Evolutionary conservation across 2,329 filamentous ascomycete species (phyloP), one percentile per base, ranked within the genome.

Genomic region (Thermoascus crustaceus): DNA sequence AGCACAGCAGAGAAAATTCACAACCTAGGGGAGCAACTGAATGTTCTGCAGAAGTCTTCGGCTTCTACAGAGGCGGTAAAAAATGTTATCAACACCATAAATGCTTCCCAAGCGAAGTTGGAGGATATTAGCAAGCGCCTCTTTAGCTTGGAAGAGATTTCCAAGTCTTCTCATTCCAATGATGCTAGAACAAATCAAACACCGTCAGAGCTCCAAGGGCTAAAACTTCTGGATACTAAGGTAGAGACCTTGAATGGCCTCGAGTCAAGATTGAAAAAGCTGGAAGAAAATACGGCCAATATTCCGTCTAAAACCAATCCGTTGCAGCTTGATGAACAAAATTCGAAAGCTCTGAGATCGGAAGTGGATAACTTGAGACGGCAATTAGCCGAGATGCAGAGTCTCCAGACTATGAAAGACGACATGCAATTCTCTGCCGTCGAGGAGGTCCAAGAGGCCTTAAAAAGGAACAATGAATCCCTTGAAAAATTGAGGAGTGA

Each of bases 331-430:
- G n/a, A n/a, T 29, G 25, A 13, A 29, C n/a, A 29, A 25, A n/a
- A 10, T 5, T 3, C 7, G 5, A 16, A 21, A 5, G 33, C 24
- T 8, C 23, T 40, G 8, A 29, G 31, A 10, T 19, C n/a, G 4
- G 25, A 34, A 13, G 11, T 47, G 4, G 25, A 43, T 13, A 14
- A 21, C 7, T 16, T 44, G 9, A 25, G 24, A 5, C 22, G 25
- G 18, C 14, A 34, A 18, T 14, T 49, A 2, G 7, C 40, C 3
- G 33, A 42, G 8, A 18, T 52, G 11, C 26, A 40, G 7, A 22
- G 37, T 11, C 13, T 54, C 8, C 40, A 46, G 13, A 24, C 36
- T 2, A 42, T 44, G 22, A 49, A 50, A 40, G 48, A 54, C 27
- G 43, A 50, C 8, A 11, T 53, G 1, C 34, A 43, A 8, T 41